phyloP scores from a whole-genome alignment of 129 eudicot species.

The Smallanthus sonchifolius region DNA sequence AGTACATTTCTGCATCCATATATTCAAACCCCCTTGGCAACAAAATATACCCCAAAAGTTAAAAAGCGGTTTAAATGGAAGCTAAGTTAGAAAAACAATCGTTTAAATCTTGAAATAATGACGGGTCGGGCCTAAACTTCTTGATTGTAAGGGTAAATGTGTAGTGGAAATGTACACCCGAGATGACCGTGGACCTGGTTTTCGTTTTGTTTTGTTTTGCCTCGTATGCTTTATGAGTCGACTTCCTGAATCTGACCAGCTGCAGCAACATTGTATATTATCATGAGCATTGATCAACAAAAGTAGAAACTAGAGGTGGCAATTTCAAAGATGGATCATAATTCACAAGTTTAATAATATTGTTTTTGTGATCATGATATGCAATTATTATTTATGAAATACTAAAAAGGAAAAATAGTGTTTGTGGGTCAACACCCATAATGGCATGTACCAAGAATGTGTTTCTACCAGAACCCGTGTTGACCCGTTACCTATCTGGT shows the following conservation, averaged over 20 bases:
- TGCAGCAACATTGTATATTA: conserved; percentile 16
- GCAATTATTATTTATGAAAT: neutral
- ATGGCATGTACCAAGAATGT: neutral
- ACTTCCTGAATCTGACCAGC: conserved; percentile 41
- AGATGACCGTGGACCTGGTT: neutral
- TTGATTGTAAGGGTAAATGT: conserved; percentile 4
- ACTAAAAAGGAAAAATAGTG: neutral
- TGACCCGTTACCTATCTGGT: neutral
- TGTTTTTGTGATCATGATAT: neutral
- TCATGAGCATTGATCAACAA: neutral
- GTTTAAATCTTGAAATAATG: conserved; percentile 5
- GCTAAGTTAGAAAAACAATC: conserved; percentile 9
- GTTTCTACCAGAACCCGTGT: neutral
- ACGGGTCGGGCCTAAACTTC: neutral
- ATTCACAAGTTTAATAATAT: neutral
- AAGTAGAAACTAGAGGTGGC: neutral
- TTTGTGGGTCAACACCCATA: neutral
- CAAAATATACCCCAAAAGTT: conserved; percentile 10
- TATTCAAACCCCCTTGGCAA: conserved; percentile 13
- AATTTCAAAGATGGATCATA: neutral
- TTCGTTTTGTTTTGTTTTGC: neutral
- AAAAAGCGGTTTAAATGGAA: neutral
- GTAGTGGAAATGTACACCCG: conserved; percentile 10
- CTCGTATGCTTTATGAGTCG: conserved; percentile 8
- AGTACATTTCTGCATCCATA: neutral